Evolutionary conservation across 495 filamentous ascomycete species (phyloP).

Genomic region (Hypoxylon fuscum): DNA sequence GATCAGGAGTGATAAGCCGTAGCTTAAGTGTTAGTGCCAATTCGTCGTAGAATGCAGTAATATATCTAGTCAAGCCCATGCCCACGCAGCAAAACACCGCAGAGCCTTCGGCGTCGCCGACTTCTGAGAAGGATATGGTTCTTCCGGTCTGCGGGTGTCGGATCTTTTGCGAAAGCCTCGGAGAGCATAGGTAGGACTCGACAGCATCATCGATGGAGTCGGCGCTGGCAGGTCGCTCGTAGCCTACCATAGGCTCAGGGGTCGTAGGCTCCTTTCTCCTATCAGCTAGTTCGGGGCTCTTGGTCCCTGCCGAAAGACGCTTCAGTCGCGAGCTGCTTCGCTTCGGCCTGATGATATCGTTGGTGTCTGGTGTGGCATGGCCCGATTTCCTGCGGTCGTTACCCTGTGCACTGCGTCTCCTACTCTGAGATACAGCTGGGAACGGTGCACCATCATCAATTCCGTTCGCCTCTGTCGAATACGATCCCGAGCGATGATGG

Average conservation of each 20-base stretch:
- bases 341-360: constrained; percentile 50
- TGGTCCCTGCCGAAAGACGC: constrained; percentile 54
- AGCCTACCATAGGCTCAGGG: constrained; percentile 49
- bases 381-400: constrained; percentile 53
- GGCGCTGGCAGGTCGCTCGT: constrained; percentile 73
- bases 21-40: constrained; percentile 88
- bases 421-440: constrained; percentile 68
- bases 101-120: constrained; percentile 89
- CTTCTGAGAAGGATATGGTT: constrained; percentile 94
- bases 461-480: constrained; percentile 42
- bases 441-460: constrained; percentile 74
- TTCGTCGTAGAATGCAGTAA: constrained; percentile 98
- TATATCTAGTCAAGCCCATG: constrained; percentile 95
- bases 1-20: constrained; percentile 90
- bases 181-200: constrained; percentile 81
- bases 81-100: constrained; percentile 97
- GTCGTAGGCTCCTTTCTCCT: constrained; percentile 39
- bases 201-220: constrained; percentile 93
- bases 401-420: constrained; percentile 56
- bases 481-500: constrained; percentile 38
- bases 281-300: constrained; percentile 51
- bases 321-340: constrained; percentile 58
- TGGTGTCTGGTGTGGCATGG: constrained; percentile 52
- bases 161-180: constrained; percentile 87
- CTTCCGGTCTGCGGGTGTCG: constrained; percentile 84